Evolutionary conservation across 2,329 filamentous ascomycete species (phyloP).

Genomic region (Fusarium coicis): DNA sequence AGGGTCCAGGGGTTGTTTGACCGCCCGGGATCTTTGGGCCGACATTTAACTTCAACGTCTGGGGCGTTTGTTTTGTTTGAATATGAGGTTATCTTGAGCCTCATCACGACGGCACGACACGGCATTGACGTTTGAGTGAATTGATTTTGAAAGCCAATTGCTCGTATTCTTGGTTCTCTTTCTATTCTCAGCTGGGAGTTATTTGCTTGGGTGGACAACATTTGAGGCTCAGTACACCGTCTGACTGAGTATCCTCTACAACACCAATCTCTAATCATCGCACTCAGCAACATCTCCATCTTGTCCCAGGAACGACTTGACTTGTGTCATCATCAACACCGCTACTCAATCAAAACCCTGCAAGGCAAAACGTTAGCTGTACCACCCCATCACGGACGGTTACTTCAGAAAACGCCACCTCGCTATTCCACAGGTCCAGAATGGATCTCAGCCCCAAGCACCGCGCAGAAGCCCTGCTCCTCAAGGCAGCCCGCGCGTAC

Average conservation of each 20-base stretch:
- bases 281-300: not conserved
- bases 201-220: not conserved
- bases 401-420: conserved; percentile 47
- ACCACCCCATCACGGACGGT: conserved; percentile 33
- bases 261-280: not conserved
- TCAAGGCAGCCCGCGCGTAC: conserved; percentile 48
- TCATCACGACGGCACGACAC: not conserved
- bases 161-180: not conserved
- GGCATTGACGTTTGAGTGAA: not conserved
- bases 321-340: conserved; percentile 4
- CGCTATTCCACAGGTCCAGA: conserved; percentile 46
- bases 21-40: conserved; percentile 41
- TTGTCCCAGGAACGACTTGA: not conserved
- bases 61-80: conserved; percentile 29
- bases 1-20: conserved; percentile 30
- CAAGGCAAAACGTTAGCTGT: conserved; percentile 30
- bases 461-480: conserved; percentile 48
- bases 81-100: conserved; percentile 25
- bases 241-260: not conserved
- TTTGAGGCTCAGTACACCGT: conserved; percentile 15
- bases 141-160: not conserved
- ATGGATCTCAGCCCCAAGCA: conserved; percentile 46
- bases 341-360: not conserved
- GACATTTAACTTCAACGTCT: conserved; percentile 25
- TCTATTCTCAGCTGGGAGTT: not conserved